phyloP scores from a whole-genome alignment of 2,329 filamentous ascomycete species.

The Rutstroemia sydowiana region DNA sequence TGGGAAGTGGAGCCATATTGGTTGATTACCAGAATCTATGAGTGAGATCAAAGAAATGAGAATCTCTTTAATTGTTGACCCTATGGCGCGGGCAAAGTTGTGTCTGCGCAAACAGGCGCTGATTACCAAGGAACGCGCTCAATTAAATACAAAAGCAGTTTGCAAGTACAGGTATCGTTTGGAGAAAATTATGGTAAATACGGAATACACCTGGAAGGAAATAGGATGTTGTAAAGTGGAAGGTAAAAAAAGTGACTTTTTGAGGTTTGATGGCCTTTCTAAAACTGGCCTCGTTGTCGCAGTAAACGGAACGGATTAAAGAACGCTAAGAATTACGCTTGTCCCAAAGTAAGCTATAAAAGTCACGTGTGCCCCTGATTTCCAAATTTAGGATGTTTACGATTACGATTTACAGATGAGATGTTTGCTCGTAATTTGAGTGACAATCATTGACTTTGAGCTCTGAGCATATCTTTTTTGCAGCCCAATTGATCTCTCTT shows the following conservation, averaged over 20 bases:
- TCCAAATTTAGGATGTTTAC: no score
- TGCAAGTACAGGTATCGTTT: slow-evolving; percentile 9
- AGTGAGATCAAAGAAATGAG: slow-evolving; percentile 21
- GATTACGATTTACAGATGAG: no score
- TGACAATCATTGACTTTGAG: no score
- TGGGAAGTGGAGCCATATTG: slow-evolving; percentile 54
- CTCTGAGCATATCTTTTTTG: no score
- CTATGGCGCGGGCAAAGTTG: slow-evolving; percentile 2
- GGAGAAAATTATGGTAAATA: slow-evolving; percentile 18
- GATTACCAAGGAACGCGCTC: slow-evolving; percentile 18
- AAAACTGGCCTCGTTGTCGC: slow-evolving; percentile 2
- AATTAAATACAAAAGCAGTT: slow-evolving; percentile 19
- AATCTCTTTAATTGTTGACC: slow-evolving; percentile 12
- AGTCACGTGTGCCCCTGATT: not conserved
- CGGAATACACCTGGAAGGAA: slow-evolving; percentile 17
- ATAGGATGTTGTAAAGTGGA: slow-evolving; percentile 13
- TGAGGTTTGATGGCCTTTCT: slow-evolving; percentile 10
- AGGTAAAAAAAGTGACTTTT: slow-evolving; percentile 9
- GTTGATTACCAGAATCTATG: slow-evolving; percentile 13
- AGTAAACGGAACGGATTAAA: slow-evolving; percentile 6
- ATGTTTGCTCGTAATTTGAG: no score
- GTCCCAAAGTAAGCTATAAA: not conserved
- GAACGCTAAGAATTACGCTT: not conserved
- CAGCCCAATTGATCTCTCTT: no score
- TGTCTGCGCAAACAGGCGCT: slow-evolving; percentile 10